These are phyloP conservation scores for Malus hybrid DNA, from an alignment of 331 rosid species.

Conservation along the genomic window DNA sequence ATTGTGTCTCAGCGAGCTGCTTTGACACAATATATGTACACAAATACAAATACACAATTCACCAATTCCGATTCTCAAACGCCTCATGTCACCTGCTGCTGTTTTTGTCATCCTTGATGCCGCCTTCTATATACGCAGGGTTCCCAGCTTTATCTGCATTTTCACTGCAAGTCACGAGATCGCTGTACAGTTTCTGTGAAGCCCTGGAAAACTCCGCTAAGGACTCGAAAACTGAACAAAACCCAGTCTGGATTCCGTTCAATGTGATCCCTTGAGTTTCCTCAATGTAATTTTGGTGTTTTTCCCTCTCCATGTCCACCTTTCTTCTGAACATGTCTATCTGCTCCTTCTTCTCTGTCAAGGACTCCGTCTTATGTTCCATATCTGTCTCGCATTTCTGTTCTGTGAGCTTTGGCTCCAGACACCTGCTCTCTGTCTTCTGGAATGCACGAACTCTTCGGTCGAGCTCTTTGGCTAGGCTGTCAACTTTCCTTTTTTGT, in stretches of 20 bases:
- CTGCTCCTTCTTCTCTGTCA: conserved; percentile 55
- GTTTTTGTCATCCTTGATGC: conserved; percentile 26
- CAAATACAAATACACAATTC: conserved; percentile 20
- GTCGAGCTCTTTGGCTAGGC: conserved; percentile 54
- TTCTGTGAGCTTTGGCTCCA: conserved; percentile 42
- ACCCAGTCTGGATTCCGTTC: conserved; percentile 71
- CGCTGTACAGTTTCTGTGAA: conserved; percentile 65
- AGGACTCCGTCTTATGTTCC: conserved; percentile 34
- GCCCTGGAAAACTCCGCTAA: conserved; percentile 66
- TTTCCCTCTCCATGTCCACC: conserved; percentile 68
- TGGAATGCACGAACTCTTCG: conserved; percentile 35
- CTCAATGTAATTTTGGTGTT: conserved; percentile 56
- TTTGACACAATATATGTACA: conserved; percentile 59
- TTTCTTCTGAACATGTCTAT: conserved; percentile 52
- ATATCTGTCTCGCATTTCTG: conserved; percentile 27
- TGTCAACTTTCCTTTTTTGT: conserved; percentile 79
- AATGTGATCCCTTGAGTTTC: conserved; percentile 70
- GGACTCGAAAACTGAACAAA: conserved; percentile 70
- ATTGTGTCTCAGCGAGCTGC: conserved; percentile 87
- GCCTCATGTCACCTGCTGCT: conserved; percentile 21
- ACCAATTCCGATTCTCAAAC: neutral
- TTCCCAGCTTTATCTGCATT: conserved; percentile 41
- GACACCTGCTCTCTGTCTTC: conserved; percentile 48
- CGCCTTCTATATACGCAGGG: conserved; percentile 36
- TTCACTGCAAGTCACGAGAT: conserved; percentile 48